Evolutionary conservation across 1,139 yeast species (phyloP).

Genomic region (Diutina catenulata): DNA sequence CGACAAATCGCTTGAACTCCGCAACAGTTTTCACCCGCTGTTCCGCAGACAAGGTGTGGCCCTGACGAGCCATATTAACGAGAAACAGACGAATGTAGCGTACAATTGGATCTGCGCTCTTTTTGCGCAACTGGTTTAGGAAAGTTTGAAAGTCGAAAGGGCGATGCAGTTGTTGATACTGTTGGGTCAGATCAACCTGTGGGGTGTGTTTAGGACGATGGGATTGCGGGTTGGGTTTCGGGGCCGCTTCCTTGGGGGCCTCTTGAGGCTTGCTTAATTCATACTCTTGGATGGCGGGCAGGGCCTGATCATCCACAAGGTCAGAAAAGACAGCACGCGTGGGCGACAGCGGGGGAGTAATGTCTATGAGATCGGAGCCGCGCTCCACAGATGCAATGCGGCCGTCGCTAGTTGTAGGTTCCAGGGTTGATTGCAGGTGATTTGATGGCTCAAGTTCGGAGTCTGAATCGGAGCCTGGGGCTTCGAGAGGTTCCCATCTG

Average conservation of each 20-base stretch:
- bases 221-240: not conserved
- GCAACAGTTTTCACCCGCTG: conserved; percentile 69
- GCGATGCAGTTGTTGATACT: conserved; percentile 5
- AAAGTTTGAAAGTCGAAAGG: conserved; percentile 74
- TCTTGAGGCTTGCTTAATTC: not conserved
- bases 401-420: not conserved
- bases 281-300: not conserved
- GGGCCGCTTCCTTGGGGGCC: not conserved
- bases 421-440: not conserved
- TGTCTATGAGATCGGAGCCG: too few species aligned
- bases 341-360: not conserved
- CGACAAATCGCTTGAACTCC: conserved; percentile 66
- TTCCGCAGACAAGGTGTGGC: conserved; percentile 48
- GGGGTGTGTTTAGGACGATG: not conserved
- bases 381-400: not conserved
- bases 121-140: conserved; percentile 56
- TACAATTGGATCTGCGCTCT: conserved; percentile 81
- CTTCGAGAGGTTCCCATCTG: not conserved
- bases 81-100: conserved; percentile 75
- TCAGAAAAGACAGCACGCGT: not conserved
- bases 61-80: conserved; percentile 58
- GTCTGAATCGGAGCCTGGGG: not conserved
- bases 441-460: not conserved
- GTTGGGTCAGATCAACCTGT: not conserved
- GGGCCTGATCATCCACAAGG: not conserved